Evolutionary conservation across 129 eudicot genomes (phyloP).

Genomic region (Flaveria trinervia): DNA sequence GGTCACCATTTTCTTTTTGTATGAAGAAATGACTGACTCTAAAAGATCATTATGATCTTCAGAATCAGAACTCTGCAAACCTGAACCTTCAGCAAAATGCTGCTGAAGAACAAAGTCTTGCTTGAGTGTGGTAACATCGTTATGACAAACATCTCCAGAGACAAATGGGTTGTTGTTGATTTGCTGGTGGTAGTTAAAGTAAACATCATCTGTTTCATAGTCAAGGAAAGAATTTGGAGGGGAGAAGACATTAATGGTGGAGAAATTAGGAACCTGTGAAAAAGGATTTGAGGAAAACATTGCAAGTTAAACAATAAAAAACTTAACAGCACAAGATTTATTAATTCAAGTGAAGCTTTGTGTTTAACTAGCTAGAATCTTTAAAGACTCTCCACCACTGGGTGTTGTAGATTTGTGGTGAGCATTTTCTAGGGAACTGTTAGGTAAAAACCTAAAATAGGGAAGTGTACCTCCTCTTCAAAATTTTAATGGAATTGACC

Average conservation of each 20-base stretch:
- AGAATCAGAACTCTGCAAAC: not conserved
- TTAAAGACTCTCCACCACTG: not conserved
- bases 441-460: not conserved
- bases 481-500: not conserved
- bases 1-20: constrained; percentile 9
- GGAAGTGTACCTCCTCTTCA: not conserved
- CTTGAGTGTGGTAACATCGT: not conserved
- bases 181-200: constrained; percentile 18
- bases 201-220: constrained; percentile 13
- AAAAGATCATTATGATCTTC: constrained; percentile 22
- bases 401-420: not conserved
- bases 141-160: not conserved
- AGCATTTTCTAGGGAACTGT: not conserved
- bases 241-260: constrained; percentile 12
- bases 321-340: not conserved
- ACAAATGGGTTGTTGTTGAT: constrained; percentile 4
- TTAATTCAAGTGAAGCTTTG: constrained; percentile 7
- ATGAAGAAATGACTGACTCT: constrained; percentile 25
- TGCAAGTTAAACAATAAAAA: not conserved
- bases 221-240: constrained; percentile 15
- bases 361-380: no score
- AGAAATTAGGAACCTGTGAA: not conserved
- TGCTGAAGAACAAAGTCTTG: constrained; percentile 10
- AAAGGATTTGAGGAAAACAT: constrained; percentile 32
- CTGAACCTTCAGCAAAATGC: not conserved